phyloP scores from a whole-genome alignment of 2,329 filamentous ascomycete genomes.

The Pestalotiopsis sp. region DNA sequence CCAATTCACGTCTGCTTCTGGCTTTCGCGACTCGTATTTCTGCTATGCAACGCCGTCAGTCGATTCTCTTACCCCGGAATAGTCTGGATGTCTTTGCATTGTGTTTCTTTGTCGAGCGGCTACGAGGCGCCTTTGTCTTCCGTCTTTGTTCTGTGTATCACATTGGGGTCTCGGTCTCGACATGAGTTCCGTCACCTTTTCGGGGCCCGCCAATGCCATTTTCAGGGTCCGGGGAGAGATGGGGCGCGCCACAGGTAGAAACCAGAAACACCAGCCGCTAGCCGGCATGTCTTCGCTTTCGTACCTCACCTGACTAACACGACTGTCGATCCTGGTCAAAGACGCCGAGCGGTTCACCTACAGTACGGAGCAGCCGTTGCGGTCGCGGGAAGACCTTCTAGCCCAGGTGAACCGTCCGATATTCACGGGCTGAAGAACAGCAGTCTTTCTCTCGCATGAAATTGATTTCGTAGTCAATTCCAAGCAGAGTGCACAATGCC shows the following conservation, averaged over 20 bases:
- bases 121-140: background rate
- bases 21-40: background rate
- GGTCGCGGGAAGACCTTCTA: background rate
- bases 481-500: conserved; percentile 1
- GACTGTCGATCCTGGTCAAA: background rate
- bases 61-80: background rate
- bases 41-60: background rate
- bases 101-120: background rate
- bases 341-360: background rate
- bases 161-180: background rate
- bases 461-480: conserved; percentile 18
- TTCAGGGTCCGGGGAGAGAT: background rate
- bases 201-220: background rate
- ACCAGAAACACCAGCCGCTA: background rate
- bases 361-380: background rate
- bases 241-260: background rate
- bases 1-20: background rate
- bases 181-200: background rate
- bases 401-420: background rate
- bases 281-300: background rate
- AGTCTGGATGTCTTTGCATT: background rate
- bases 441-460: conserved; percentile 4
- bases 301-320: background rate
- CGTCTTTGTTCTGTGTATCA: background rate
- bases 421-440: background rate